These are phyloP conservation scores for Apophysomyces sp. DNA, from an alignment of 371 early-diverging fungal genomes.

Conservation along the genomic window DNA sequence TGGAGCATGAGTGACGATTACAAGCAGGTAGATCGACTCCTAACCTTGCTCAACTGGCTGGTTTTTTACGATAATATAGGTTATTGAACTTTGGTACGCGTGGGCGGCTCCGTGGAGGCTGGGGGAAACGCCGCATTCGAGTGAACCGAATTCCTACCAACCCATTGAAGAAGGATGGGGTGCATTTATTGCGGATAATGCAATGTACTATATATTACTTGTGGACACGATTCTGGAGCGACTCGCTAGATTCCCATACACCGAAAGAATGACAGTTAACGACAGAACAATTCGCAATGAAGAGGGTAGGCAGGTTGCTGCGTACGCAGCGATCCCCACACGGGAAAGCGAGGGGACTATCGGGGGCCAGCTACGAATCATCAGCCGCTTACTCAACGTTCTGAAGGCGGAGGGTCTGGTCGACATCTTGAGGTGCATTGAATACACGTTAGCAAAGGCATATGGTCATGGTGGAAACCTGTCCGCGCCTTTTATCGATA, in stretches of 20 bases:
- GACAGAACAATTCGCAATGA: not conserved
- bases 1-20: constrained; percentile 32
- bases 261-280: constrained; percentile 2
- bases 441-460: constrained; percentile 7
- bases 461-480: not conserved
- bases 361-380: constrained; percentile 20
- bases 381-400: constrained; percentile 25
- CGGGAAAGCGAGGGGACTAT: constrained; percentile 4
- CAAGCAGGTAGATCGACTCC: constrained; percentile 10
- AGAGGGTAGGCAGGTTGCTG: not conserved
- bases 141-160: not conserved
- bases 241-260: constrained; percentile 16
- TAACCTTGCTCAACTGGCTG: not conserved
- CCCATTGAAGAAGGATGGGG: constrained; percentile 25
- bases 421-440: constrained; percentile 14
- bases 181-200: constrained; percentile 28
- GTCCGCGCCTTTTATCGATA: not conserved
- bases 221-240: constrained; percentile 30
- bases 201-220: constrained; percentile 23
- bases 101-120: constrained; percentile 40
- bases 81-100: constrained; percentile 28
- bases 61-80: not conserved
- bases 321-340: not conserved
- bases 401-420: constrained; percentile 17
- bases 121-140: constrained; percentile 2